phyloP scores from a whole-genome alignment of 1,284 basidiomycete genomes.

The Cryptococcus floricola region DNA sequence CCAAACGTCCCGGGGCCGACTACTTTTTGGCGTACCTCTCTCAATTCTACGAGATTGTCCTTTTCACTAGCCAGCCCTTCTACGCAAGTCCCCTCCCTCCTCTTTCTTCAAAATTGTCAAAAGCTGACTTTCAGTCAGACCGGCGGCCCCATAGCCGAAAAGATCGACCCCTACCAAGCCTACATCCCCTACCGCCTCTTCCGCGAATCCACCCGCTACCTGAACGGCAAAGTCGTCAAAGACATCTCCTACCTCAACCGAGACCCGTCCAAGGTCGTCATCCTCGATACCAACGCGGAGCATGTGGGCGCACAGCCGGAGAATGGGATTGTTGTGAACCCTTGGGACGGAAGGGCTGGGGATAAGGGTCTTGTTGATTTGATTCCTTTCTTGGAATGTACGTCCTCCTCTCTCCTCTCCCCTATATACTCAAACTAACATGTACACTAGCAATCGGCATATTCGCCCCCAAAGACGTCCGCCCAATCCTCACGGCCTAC shows the following conservation, averaged over 20 bases:
- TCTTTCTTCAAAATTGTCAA: neutral
- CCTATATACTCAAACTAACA: too few relatives aligned
- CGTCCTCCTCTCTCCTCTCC: constrained; percentile 39
- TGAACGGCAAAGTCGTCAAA: constrained; percentile 78
- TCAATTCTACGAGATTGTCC: constrained; percentile 95
- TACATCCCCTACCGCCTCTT: constrained; percentile 86
- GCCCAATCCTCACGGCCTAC: constrained; percentile 81
- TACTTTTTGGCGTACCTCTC: constrained; percentile 96
- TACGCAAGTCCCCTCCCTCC: constrained; percentile 61
- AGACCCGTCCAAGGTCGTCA: constrained; percentile 83
- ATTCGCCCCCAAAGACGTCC: constrained; percentile 77
- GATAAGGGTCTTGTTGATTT: constrained; percentile 81
- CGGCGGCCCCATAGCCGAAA: constrained; percentile 82
- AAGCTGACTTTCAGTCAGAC: constrained; percentile 56
- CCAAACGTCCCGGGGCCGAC: constrained; percentile 92
- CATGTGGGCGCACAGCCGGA: constrained; percentile 78
- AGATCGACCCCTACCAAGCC: constrained; percentile 89
- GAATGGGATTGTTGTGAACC: constrained; percentile 78
- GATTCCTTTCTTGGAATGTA: constrained; percentile 96
- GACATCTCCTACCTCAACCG: constrained; percentile 91
- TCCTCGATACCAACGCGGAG: constrained; percentile 79
- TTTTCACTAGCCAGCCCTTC: constrained; percentile 87
- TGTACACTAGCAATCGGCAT: constrained; percentile 71
- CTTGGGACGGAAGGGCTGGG: constrained; percentile 77
- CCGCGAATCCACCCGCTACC: constrained; percentile 78